These are phyloP conservation scores for Saccharomyces mikatae DNA, from an alignment of 805 yeast species.

Conservation along the genomic window DNA sequence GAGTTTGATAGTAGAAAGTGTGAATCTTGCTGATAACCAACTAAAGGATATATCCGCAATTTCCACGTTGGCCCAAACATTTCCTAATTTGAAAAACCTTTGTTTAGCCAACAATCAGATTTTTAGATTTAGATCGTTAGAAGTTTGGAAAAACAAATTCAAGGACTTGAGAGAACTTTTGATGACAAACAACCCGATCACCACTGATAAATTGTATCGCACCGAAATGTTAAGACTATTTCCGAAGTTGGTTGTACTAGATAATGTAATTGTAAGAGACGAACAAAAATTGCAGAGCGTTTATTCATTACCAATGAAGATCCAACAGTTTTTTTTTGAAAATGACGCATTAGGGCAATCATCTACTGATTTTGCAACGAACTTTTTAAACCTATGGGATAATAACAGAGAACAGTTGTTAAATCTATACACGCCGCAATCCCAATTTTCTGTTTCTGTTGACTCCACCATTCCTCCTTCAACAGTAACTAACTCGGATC, in stretches of 20 bases:
- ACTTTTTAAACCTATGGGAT: conserved; percentile 79
- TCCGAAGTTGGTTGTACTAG: conserved; percentile 73
- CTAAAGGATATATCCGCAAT: conserved; percentile 54
- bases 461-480: conserved; percentile 60
- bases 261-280: conserved; percentile 71
- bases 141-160: conserved; percentile 71
- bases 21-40: conserved; percentile 60
- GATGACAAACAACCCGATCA: conserved; percentile 70
- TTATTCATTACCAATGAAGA: conserved; percentile 46
- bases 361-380: conserved; percentile 70
- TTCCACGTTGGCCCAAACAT: conserved; percentile 59
- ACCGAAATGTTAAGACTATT: conserved; percentile 60
- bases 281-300: conserved; percentile 49
- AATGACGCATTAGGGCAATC: conserved; percentile 58
- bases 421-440: conserved; percentile 68
- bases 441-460: conserved; percentile 75
- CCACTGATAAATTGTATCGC: conserved; percentile 40
- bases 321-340: conserved; percentile 72
- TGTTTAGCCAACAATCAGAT: conserved; percentile 74
- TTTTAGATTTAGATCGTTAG: conserved; percentile 49
- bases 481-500: conserved; percentile 28
- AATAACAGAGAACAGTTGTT: conserved; percentile 59
- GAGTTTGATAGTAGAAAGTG: conserved; percentile 47
- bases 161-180: conserved; percentile 65
- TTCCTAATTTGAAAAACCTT: conserved; percentile 69